A percentile compares a stretch with the other conserved stretches of the same genome.
Evolutionary conservation across 176 grass and related monocot genomes (phyloP).

Genomic region (Hordeum vulgare): DNA sequence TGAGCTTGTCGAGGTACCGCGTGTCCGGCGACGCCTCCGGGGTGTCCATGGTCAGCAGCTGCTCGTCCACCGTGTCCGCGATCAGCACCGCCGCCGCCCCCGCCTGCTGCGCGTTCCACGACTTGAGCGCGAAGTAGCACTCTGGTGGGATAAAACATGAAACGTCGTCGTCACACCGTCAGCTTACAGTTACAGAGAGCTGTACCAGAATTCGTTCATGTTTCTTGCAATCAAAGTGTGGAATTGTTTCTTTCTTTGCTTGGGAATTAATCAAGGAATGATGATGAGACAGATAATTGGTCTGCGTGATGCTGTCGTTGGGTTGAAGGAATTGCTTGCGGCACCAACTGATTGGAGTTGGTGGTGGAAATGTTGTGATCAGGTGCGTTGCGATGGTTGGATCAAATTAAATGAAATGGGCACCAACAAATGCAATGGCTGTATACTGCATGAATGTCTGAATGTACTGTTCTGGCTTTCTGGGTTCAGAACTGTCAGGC

Average conservation of each 20-base stretch:
- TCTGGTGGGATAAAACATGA: conserved; percentile 19
- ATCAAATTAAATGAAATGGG: not conserved
- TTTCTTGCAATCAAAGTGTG: not conserved
- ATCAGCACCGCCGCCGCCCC: conserved; percentile 82
- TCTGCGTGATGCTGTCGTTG: conserved; percentile 2
- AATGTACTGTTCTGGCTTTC: not conserved
- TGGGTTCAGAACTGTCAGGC: not conserved
- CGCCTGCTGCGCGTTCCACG: conserved; percentile 88
- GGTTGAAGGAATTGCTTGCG: conserved; percentile 22
- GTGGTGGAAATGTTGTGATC: not conserved
- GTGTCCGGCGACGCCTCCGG: conserved; percentile 41
- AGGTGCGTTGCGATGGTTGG: not conserved
- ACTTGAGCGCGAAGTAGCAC: conserved; percentile 87
- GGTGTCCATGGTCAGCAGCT: conserved; percentile 91
- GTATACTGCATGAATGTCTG: not conserved
- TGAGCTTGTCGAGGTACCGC: conserved; percentile 66
- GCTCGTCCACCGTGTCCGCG: conserved; percentile 72
- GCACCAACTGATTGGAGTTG: conserved; percentile 12
- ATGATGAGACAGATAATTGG: not conserved
- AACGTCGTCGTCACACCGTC: not conserved
- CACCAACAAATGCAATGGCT: not conserved
- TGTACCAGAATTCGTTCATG: not conserved
- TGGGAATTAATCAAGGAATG: not conserved
- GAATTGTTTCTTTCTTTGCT: conserved; percentile 1
- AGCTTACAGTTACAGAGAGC: no score